These are phyloP conservation scores for Colletotrichum aenigma DNA, from an alignment of 2,329 filamentous ascomycete species.

Conservation along the genomic window DNA sequence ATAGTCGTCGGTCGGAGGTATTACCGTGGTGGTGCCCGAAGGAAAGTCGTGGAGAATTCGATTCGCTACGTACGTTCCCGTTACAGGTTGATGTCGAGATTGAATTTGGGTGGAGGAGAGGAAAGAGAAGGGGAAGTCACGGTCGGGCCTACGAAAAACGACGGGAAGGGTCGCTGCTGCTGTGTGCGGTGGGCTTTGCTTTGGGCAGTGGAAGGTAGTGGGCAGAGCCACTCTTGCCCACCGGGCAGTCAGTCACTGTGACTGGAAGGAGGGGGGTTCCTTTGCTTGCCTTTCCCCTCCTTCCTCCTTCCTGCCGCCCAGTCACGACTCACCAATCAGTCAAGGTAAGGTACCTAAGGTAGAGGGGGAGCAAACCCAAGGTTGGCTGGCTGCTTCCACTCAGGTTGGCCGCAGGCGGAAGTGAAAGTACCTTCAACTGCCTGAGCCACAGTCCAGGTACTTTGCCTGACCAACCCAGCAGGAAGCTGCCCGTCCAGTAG, in stretches of 20 bases:
- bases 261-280: not conserved
- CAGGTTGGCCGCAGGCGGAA: not conserved
- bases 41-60: conserved; percentile 12
- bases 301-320: not conserved
- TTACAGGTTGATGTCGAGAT: conserved; percentile 21
- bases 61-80: conserved; percentile 16
- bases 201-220: not conserved
- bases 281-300: not conserved
- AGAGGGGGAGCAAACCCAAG: not conserved
- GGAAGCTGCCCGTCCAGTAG: not conserved
- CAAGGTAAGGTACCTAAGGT: not conserved
- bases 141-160: conserved; percentile 28
- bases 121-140: conserved; percentile 19
- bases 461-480: not conserved
- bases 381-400: not conserved
- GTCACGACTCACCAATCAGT: not conserved
- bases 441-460: not conserved
- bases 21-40: not conserved
- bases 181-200: not conserved
- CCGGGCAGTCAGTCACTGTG: not conserved
- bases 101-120: conserved; percentile 24
- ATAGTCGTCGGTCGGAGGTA: not conserved
- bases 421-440: not conserved
- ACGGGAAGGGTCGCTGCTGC: conserved; percentile 20
- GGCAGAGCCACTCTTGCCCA: not conserved